These are phyloP conservation scores for Backusella psychrophila DNA, from an alignment of 192 early-diverging fungal species.

Conservation along the genomic window DNA sequence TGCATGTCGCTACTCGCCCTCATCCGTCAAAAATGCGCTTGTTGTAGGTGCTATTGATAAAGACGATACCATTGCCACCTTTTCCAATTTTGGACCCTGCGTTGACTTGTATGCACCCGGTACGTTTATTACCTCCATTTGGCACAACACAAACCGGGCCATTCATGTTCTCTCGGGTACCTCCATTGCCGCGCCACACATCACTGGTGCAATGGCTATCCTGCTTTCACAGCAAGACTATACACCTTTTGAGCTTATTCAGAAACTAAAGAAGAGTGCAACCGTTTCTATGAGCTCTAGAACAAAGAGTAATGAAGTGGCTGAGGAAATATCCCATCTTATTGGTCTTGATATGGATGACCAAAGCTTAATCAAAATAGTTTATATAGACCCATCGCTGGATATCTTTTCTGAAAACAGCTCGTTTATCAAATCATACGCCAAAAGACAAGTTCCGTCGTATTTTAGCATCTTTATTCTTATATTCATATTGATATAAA, in stretches of 20 bases:
- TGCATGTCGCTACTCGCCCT: conserved; percentile 51
- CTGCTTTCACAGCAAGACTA: conserved; percentile 32
- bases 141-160: conserved; percentile 56
- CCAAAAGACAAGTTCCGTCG: not conserved
- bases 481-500: not conserved
- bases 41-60: conserved; percentile 55
- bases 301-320: not conserved
- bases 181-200: conserved; percentile 65
- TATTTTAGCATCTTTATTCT: not conserved
- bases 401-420: not conserved
- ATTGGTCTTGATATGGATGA: not conserved
- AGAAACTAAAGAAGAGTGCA: not conserved
- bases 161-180: conserved; percentile 64
- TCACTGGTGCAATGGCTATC: conserved; percentile 45
- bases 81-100: conserved; percentile 52
- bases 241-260: conserved; percentile 1
- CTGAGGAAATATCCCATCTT: not conserved
- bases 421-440: not conserved
- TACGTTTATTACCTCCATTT: conserved; percentile 45
- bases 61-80: conserved; percentile 51
- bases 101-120: conserved; percentile 47
- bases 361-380: not conserved
- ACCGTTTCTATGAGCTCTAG: not conserved
- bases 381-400: not conserved
- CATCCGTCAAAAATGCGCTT: conserved; percentile 42